phyloP scores from a whole-genome alignment of 768 basidiomycete genomes.

The Exidia glandulosa region DNA sequence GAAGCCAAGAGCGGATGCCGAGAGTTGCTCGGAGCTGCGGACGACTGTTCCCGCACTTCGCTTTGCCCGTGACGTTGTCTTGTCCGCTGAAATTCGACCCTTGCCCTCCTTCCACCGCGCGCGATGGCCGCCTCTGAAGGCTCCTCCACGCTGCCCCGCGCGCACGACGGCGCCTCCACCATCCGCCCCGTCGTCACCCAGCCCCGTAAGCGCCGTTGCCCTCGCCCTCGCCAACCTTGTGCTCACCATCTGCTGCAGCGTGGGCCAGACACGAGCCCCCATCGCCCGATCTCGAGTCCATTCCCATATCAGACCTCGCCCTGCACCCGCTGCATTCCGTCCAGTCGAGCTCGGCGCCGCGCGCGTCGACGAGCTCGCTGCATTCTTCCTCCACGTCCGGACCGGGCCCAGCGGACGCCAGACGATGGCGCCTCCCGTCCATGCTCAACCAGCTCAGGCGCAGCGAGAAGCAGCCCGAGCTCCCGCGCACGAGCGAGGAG shows the following conservation, averaged over 20 bases:
- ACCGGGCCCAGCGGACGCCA: conserved; percentile 23
- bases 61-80: too few relatives aligned
- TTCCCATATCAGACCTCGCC: conserved; percentile 18
- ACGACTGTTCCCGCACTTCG: too few relatives aligned
- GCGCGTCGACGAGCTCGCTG: conserved; percentile 32
- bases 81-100: too few relatives aligned
- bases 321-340: conserved; percentile 14
- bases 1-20: too few relatives aligned
- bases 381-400: conserved; percentile 28
- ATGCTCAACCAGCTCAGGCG: conserved; percentile 3
- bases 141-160: too few relatives aligned
- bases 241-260: conserved; percentile 29
- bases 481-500: conserved; percentile 1
- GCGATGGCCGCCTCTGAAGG: too few relatives aligned
- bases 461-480: background rate
- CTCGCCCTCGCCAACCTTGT: background rate
- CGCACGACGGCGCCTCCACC: background rate
- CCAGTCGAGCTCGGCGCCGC: conserved; percentile 22
- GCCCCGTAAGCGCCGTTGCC: background rate
- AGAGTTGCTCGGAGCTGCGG: too few relatives aligned
- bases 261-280: conserved; percentile 82
- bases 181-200: background rate
- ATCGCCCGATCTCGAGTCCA: conserved; percentile 44
- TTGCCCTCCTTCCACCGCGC: too few relatives aligned
- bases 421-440: conserved; percentile 5